Evolutionary conservation across 192 early-diverging fungal genomes (phyloP).

Genomic region (Haplosporangium gracile): DNA sequence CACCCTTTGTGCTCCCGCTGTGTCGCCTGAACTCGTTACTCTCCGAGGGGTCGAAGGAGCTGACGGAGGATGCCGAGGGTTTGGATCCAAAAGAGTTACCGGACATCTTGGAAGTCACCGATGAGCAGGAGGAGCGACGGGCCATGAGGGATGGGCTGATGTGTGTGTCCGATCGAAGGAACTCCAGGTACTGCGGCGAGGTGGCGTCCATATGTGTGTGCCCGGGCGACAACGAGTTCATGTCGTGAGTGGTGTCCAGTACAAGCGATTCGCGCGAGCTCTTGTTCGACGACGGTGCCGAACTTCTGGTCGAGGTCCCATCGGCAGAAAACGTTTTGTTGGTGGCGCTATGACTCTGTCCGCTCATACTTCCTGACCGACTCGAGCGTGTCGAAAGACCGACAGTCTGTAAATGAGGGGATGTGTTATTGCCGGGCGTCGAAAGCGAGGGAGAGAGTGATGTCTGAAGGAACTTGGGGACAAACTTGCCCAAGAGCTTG

Average conservation of each 20-base stretch:
- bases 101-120: conserved; percentile 17
- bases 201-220: not conserved
- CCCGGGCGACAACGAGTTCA: not conserved
- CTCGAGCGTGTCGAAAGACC: conserved; percentile 18
- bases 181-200: conserved; percentile 13
- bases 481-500: conserved; percentile 37
- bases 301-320: not conserved
- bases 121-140: conserved; percentile 25
- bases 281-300: conserved; percentile 12
- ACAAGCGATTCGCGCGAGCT: conserved; percentile 32
- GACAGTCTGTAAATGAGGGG: not conserved
- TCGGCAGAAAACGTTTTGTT: not conserved
- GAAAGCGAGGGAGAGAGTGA: conserved; percentile 10
- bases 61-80: conserved; percentile 9
- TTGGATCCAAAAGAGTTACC: conserved; percentile 16
- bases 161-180: conserved; percentile 7
- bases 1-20: not conserved
- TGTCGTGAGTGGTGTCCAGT: not conserved
- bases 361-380: conserved; percentile 23
- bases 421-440: not conserved
- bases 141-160: not conserved
- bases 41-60: conserved; percentile 3
- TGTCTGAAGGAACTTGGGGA: conserved; percentile 42
- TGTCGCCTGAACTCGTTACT: not conserved
- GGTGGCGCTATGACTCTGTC: not conserved